These are phyloP conservation scores for Atkinsonella hypoxylon DNA, from an alignment of 2,329 filamentous ascomycete species.

Conservation along the genomic window DNA sequence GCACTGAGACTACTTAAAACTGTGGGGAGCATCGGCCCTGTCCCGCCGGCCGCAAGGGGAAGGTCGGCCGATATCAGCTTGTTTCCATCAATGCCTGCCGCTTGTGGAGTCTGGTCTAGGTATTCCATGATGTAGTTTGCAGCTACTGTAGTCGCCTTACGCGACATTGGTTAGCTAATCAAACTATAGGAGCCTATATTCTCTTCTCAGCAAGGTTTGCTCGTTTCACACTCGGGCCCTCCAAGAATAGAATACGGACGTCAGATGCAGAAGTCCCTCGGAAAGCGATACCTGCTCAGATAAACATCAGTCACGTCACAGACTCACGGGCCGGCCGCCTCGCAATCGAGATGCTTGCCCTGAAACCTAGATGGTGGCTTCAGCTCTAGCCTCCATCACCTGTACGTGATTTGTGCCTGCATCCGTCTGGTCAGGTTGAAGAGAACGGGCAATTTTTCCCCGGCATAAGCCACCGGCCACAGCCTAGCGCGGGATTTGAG, in stretches of 20 bases:
- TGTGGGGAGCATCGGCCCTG: neutral
- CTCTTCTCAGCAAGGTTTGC: neutral
- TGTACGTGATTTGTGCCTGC: too few relatives aligned
- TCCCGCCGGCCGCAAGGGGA: neutral
- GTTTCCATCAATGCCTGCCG: neutral
- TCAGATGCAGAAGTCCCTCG: neutral
- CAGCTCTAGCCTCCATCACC: too few relatives aligned
- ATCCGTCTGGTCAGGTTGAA: too few relatives aligned
- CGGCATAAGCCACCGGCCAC: too few relatives aligned
- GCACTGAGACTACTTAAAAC: neutral
- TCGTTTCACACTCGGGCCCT: neutral
- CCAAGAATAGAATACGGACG: neutral
- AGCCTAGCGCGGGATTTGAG: neutral
- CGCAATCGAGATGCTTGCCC: too few relatives aligned
- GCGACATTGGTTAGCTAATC: neutral
- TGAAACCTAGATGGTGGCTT: too few relatives aligned
- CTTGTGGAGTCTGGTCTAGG: neutral
- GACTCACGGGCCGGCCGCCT: too few relatives aligned
- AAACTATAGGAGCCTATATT: neutral
- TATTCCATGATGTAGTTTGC: neutral
- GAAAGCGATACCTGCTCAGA: neutral
- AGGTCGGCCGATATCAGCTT: neutral
- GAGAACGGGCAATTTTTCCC: too few relatives aligned
- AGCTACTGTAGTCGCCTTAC: too few relatives aligned
- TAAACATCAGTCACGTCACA: neutral